A percentile compares a stretch with the other conserved stretches of the same genome.
These are phyloP conservation scores for Isoetes engelmannii DNA, from an alignment of 83 land plant genomes.

Conservation along the genomic window DNA sequence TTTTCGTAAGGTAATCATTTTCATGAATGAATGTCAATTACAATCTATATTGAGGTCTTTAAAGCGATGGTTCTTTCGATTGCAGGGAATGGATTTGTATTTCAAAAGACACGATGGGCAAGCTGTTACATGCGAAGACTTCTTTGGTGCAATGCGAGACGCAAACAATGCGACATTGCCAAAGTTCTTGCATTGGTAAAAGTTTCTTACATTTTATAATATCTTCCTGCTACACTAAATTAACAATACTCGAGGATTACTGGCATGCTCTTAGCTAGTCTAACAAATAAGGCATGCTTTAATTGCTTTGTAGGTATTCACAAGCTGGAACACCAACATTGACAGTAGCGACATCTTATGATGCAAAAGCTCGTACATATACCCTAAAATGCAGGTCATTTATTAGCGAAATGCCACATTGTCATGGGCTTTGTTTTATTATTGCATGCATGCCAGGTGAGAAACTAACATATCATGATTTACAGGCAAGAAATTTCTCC, in stretches of 20 bases:
- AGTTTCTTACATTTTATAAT: neutral
- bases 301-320: conserved; percentile 57
- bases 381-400: conserved; percentile 68
- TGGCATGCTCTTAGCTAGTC: too few species aligned
- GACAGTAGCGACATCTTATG: conserved; percentile 67
- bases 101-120: conserved; percentile 94
- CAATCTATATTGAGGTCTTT: neutral
- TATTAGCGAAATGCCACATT: neutral
- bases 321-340: conserved; percentile 90
- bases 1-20: conserved; percentile 60
- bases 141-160: conserved; percentile 92
- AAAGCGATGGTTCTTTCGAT: neutral
- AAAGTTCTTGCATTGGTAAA: conserved; percentile 71
- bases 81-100: conserved; percentile 94
- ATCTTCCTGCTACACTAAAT: too few species aligned
- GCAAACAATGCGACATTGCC: conserved; percentile 78
- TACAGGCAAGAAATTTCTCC: conserved; percentile 85
- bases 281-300: neutral
- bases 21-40: too few species aligned
- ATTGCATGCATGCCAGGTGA: neutral
- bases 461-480: neutral
- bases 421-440: neutral
- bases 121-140: conserved; percentile 98
- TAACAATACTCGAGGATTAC: too few species aligned
- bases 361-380: conserved; percentile 57